These are phyloP conservation scores for Cryphonectria japonica DNA, from an alignment of 2,329 filamentous ascomycete genomes.

Conservation along the genomic window DNA sequence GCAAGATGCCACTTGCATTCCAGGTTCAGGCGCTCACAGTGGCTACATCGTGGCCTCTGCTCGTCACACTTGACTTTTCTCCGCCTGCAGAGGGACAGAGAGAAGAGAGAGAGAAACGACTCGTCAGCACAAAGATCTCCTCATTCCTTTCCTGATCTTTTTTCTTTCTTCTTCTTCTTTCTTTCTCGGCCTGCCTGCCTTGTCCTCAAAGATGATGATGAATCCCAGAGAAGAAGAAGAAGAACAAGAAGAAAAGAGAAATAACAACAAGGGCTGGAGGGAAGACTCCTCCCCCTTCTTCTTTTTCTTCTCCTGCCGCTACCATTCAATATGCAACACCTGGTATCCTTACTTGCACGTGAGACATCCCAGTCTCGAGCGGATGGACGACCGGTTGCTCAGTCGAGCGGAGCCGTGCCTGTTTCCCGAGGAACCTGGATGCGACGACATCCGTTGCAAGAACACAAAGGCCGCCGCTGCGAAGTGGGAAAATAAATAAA, in stretches of 20 bases:
- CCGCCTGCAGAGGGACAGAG: constrained; percentile 40
- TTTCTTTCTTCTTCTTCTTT: not conserved
- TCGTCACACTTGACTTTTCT: constrained; percentile 61
- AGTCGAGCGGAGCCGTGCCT: constrained; percentile 10
- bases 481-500: not conserved
- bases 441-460: constrained; percentile 15
- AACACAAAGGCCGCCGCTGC: not conserved
- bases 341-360: constrained; percentile 47
- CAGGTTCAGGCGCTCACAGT: constrained; percentile 57
- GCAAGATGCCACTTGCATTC: constrained; percentile 54
- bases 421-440: not conserved
- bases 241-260: not conserved
- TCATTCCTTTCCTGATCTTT: not conserved
- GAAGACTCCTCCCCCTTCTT: not conserved
- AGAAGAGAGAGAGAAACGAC: constrained; percentile 21
- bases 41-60: constrained; percentile 54
- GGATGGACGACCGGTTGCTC: constrained; percentile 25
- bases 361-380: constrained; percentile 49
- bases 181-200: no score
- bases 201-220: no score
- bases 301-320: no score
- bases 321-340: not conserved
- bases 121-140: not conserved
- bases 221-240: not conserved
- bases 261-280: not conserved